Conservation (phyloP, 371 early-diverging fungal species). For the Mucor ambiguus region DNA sequence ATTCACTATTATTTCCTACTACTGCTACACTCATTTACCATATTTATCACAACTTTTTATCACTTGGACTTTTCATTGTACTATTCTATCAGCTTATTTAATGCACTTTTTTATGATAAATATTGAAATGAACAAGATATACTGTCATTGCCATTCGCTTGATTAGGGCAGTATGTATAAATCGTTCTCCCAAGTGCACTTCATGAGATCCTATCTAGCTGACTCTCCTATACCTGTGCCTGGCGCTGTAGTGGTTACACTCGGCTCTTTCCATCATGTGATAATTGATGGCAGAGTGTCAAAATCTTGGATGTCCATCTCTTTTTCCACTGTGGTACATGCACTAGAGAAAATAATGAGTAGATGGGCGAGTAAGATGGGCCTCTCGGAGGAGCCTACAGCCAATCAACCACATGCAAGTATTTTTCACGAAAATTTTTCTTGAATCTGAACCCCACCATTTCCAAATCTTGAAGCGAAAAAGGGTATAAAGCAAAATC, state of each 20-base stretch:
- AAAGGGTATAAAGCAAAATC: neutral
- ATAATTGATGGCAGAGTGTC: neutral
- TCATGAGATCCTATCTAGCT: too few relatives aligned
- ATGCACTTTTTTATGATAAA: neutral
- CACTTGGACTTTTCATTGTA: neutral
- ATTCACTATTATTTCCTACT: slow-evolving; percentile 1
- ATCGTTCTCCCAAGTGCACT: too few relatives aligned
- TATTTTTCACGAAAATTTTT: slow-evolving; percentile 4
- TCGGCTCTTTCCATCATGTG: neutral
- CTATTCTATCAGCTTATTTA: neutral
- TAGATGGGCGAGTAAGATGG: neutral
- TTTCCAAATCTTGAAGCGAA: neutral
- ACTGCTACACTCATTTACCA: neutral
- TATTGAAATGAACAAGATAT: neutral
- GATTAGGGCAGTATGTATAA: neutral
- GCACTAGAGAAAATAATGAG: neutral
- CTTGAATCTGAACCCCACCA: neutral
- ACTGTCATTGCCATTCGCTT: neutral
- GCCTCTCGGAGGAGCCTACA: neutral
- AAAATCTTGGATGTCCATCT: neutral
- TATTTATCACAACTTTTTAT: neutral
- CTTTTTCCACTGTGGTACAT: neutral
- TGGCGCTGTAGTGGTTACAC: too few relatives aligned
- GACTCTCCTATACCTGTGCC: too few relatives aligned
- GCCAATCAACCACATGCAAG: slow-evolving; percentile 16